Evolutionary conservation across 495 filamentous ascomycete species (phyloP).

Genomic region (Cenococcum geophilum): DNA sequence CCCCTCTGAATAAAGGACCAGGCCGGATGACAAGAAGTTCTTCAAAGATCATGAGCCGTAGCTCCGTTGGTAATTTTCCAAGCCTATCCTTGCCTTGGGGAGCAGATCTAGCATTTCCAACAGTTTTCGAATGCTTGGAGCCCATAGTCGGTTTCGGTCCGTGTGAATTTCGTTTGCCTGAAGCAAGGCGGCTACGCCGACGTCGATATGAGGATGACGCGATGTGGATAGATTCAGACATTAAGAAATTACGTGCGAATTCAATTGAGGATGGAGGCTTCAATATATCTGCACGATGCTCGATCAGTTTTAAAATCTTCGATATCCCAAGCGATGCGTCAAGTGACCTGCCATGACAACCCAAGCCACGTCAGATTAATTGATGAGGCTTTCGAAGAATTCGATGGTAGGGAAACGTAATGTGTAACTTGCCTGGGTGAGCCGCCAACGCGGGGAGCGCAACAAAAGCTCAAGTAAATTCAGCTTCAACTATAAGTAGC

Average conservation of each 20-base stretch:
- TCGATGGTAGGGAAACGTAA: too few species aligned
- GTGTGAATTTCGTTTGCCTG: neutral
- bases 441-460: too few species aligned
- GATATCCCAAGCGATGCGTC: too few species aligned
- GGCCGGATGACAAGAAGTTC: conserved; percentile 9
- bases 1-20: conserved; percentile 13
- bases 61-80: conserved; percentile 14
- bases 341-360: too few species aligned
- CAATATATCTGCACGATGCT: neutral
- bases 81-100: conserved; percentile 1
- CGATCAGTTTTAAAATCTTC: too few species aligned
- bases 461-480: too few species aligned
- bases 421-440: too few species aligned
- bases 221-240: neutral
- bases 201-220: neutral
- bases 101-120: neutral
- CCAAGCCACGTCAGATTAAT: too few species aligned
- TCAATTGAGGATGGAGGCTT: neutral
- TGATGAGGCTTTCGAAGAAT: too few species aligned
- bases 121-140: neutral
- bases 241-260: neutral
- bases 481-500: too few species aligned
- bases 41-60: conserved; percentile 23
- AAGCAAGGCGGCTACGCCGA: neutral
- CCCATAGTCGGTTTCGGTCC: neutral